Conservation (phyloP, 2,329 filamentous ascomycete genomes). For the Myriosclerotinia duriaeana region DNA sequence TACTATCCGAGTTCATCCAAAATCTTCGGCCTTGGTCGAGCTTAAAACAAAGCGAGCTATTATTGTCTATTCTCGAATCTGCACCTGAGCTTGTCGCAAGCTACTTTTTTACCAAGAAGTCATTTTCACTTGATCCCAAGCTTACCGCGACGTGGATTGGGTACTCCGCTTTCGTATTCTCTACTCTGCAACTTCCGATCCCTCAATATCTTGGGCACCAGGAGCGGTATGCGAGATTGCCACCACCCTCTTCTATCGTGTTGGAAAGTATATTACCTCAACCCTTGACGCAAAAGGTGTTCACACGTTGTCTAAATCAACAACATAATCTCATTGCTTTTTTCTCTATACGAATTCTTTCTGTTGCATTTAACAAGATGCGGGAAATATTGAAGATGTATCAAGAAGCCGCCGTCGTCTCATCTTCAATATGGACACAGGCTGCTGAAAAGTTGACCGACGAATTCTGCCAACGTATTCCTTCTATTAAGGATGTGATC, state of each 20-base stretch:
- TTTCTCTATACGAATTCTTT: conserved; percentile 78
- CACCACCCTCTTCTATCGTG: conserved; percentile 75
- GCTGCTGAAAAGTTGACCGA: conserved; percentile 66
- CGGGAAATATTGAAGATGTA: conserved; percentile 46
- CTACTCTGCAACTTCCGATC: conserved; percentile 71
- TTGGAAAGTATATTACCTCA: conserved; percentile 85
- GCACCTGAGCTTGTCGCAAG: conserved; percentile 85
- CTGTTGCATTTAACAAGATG: conserved; percentile 77
- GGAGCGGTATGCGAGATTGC: conserved; percentile 60
- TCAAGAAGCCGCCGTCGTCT: conserved; percentile 43
- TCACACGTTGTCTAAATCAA: conserved; percentile 75
- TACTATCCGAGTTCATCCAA: conserved; percentile 74
- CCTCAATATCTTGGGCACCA: conserved; percentile 70
- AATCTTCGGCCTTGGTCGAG: conserved; percentile 81
- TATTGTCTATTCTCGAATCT: conserved; percentile 74
- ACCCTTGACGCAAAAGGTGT: conserved; percentile 74
- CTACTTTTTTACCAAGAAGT: conserved; percentile 78
- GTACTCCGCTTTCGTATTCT: conserved; percentile 85
- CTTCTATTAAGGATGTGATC: conserved; percentile 78
- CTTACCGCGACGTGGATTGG: conserved; percentile 93
- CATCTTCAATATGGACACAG: conserved; percentile 62
- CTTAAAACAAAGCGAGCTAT: conserved; percentile 75
- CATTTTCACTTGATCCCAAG: conserved; percentile 87
- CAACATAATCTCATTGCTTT: conserved; percentile 81
- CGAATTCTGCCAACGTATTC: conserved; percentile 75